These are phyloP conservation scores for Hyaloscypha variabilis DNA, from an alignment of 495 filamentous ascomycete species.

Conservation along the genomic window DNA sequence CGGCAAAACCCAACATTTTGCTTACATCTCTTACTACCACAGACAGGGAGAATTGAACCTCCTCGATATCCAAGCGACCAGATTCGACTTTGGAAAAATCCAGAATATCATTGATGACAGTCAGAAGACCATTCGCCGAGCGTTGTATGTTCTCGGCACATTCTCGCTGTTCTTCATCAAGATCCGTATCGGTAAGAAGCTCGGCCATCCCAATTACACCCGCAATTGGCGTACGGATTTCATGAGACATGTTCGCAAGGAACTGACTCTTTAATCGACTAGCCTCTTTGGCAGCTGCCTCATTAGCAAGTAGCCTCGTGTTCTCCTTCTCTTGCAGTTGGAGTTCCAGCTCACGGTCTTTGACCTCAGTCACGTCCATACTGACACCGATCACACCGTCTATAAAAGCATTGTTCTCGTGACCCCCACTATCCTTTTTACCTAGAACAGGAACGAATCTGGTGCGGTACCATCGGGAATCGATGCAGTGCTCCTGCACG, in stretches of 20 bases:
- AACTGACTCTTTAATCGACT: conserved; percentile 70
- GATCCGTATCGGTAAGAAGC: conserved; percentile 65
- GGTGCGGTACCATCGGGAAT: conserved; percentile 63
- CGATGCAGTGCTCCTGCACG: conserved; percentile 45
- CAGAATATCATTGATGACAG: conserved; percentile 88
- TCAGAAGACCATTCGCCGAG: conserved; percentile 79
- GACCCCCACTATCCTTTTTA: conserved; percentile 47
- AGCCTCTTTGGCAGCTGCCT: conserved; percentile 69
- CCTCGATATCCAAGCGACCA: conserved; percentile 72
- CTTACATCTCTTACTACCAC: conserved; percentile 66
- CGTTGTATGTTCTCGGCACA: conserved; percentile 78
- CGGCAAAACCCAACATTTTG: conserved; percentile 63
- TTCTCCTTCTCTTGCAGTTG: conserved; percentile 64
- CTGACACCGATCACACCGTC: conserved; percentile 70
- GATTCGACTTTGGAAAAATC: conserved; percentile 89
- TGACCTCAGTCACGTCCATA: conserved; percentile 70
- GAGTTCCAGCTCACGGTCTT: conserved; percentile 57
- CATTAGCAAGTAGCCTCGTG: conserved; percentile 61
- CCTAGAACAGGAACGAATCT: conserved; percentile 61
- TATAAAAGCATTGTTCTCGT: conserved; percentile 47
- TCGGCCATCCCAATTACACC: conserved; percentile 79
- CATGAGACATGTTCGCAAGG: conserved; percentile 84
- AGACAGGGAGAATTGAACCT: conserved; percentile 77
- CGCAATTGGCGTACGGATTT: conserved; percentile 72
- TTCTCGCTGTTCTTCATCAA: conserved; percentile 71